Evolutionary conservation across 2,329 filamentous ascomycete genomes (phyloP), one percentile per base, ranked within the genome.

Genomic region (Arthrobotrys iridis): DNA sequence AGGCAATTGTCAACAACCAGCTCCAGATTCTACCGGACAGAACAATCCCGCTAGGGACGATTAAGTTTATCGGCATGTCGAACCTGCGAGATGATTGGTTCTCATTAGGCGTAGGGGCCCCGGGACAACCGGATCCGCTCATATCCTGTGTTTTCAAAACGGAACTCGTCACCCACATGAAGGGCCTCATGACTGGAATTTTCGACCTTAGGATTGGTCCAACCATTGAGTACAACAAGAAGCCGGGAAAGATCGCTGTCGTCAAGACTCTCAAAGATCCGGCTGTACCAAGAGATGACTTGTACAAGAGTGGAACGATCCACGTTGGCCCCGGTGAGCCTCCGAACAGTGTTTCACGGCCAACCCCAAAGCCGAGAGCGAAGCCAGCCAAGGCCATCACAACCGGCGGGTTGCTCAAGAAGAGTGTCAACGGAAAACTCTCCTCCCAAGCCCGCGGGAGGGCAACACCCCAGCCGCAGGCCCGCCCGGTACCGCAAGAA

Each of bases 11-110:
- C 77, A 93, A 96, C 81, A 88, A 91, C 72, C 91, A 96, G 80
- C 85, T 93, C 7, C 88, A 91, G 77, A 96, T 98, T 77, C 85
- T 89, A 0, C 86, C 93, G 0, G 95, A 99, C 81, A 88, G 91
- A 62, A 90, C 91, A 0, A 88, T 98, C 76, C 89, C 93, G 0
- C 84, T 98, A 15, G 92, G 93, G 1, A 88, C 93, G 7, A 94
- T 99, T 85, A 96, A 96, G 82, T 95, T 90, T 80, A 85, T 99
- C 78, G 89, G 92, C 79, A 85, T 88, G 3, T 97, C 94, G 1
- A 92, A 87, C 13, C 84, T 91, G 75, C 92, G 92, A 77, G 95
- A 99, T 79, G 95, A 99, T 82, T 99, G 95, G 95, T 97, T 99
- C 82, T 93, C 94, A 0, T 85, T 99, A 35, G 92, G 93, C 2